These are phyloP conservation scores for Plantago rigida DNA, from an alignment of 305 asterid genomes.

Conservation along the genomic window DNA sequence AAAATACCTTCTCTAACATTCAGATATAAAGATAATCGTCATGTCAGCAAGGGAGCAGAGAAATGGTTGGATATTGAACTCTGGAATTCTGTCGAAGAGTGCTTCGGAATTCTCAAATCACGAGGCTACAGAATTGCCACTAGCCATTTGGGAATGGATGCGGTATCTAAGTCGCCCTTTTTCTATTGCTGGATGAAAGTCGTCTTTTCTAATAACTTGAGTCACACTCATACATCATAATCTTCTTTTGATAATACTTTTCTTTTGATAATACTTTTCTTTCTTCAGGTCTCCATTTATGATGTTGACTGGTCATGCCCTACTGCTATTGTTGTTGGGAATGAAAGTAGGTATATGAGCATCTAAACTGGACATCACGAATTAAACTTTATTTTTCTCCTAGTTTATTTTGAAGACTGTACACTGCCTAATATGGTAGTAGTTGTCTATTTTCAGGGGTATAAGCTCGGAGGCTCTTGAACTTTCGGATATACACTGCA, in stretches of 20 bases:
- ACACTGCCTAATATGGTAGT: no score
- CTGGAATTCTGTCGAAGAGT: slow-evolving; percentile 65
- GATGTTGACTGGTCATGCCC: slow-evolving; percentile 91
- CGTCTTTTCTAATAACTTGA: background rate
- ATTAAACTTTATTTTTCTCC: no score
- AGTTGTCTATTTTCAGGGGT: slow-evolving; percentile 49
- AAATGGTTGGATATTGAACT: slow-evolving; percentile 95
- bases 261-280: slow-evolving; percentile 21
- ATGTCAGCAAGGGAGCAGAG: slow-evolving; percentile 98
- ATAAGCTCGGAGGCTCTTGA: slow-evolving; percentile 72
- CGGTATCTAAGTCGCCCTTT: slow-evolving; percentile 38
- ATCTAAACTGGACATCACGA: background rate
- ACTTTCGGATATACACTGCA: slow-evolving; percentile 73
- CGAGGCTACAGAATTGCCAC: slow-evolving; percentile 94
- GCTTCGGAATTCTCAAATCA: slow-evolving; percentile 65
- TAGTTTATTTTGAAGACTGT: no score
- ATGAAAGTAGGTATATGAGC: slow-evolving; percentile 52
- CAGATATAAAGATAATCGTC: slow-evolving; percentile 86
- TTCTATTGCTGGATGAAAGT: background rate
- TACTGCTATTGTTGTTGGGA: slow-evolving; percentile 87
- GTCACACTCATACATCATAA: background rate
- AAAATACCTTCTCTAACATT: slow-evolving; percentile 5
- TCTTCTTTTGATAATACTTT: slow-evolving; percentile 14
- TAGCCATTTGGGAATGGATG: slow-evolving; percentile 58
- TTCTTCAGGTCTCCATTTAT: slow-evolving; percentile 64